Conservation (phyloP, 371 early-diverging fungal genomes). For the Mortierella sp. region DNA sequence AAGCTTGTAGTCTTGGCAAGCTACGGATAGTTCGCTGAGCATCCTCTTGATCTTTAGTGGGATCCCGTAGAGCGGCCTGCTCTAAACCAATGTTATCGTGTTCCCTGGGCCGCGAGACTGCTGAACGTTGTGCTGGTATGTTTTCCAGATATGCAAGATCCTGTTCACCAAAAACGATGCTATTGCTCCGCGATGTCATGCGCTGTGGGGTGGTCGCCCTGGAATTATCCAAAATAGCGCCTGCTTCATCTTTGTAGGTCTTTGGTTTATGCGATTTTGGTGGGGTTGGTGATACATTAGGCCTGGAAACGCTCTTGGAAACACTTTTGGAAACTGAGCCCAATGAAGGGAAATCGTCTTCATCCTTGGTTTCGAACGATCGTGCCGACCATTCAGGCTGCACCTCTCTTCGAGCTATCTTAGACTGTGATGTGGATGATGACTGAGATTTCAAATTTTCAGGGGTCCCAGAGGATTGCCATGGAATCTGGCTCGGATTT, state of each 20-base stretch:
- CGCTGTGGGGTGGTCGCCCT: not conserved
- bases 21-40: slow-evolving; percentile 9
- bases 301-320: slow-evolving; percentile 1
- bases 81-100: slow-evolving; percentile 12
- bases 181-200: not conserved
- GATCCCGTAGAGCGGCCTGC: slow-evolving; percentile 13
- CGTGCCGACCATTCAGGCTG: slow-evolving; percentile 30
- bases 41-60: slow-evolving; percentile 10
- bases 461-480: slow-evolving; percentile 3
- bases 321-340: not conserved
- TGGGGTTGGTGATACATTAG: slow-evolving; percentile 19
- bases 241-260: not conserved
- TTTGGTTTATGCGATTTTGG: slow-evolving; percentile 3
- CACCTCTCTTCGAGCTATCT: not conserved
- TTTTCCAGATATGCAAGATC: slow-evolving; percentile 31
- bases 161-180: slow-evolving; percentile 28
- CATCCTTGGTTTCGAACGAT: slow-evolving; percentile 12
- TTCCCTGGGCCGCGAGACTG: slow-evolving; percentile 5
- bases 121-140: slow-evolving; percentile 1
- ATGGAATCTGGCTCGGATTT: not conserved
- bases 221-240: not conserved
- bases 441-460: not conserved
- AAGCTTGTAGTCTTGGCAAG: slow-evolving; percentile 19
- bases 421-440: not conserved
- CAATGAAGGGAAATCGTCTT: slow-evolving; percentile 35